Evolutionary conservation across 2,329 filamentous ascomycete species (phyloP).

Genomic region (Xylaria hypoxylon): DNA sequence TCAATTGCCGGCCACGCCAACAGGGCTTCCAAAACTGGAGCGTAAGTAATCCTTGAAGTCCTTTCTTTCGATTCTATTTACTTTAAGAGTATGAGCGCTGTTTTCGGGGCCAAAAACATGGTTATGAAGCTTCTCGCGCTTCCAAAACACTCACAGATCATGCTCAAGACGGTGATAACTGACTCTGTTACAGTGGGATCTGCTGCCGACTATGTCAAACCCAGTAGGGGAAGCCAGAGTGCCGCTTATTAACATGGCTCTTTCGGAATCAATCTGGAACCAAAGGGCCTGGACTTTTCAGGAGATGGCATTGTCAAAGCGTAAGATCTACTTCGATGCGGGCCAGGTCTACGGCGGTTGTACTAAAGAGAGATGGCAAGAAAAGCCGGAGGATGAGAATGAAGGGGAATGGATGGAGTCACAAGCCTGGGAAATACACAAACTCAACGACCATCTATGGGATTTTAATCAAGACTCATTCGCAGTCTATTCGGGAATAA

Average conservation of each 20-base stretch:
- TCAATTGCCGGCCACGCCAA: slow-evolving; percentile 14
- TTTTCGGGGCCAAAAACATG: background rate
- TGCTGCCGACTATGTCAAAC: slow-evolving; percentile 15
- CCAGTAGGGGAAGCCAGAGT: slow-evolving; percentile 14
- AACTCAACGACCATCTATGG: background rate
- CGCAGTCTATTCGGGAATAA: background rate
- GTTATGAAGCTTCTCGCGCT: background rate
- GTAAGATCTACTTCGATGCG: slow-evolving; percentile 10
- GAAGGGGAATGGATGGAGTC: slow-evolving; percentile 5
- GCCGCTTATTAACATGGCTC: slow-evolving; percentile 13
- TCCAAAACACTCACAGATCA: background rate
- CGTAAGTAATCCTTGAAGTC: slow-evolving; percentile 1
- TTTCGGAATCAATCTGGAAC: slow-evolving; percentile 18
- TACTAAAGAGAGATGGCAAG: slow-evolving; percentile 8
- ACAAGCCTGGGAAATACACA: background rate
- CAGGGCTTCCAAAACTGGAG: slow-evolving; percentile 6
- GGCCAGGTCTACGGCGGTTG: slow-evolving; percentile 20
- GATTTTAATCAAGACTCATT: slow-evolving; percentile 10
- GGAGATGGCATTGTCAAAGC: slow-evolving; percentile 13
- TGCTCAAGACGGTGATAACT: background rate
- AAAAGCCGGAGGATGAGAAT: slow-evolving; percentile 1
- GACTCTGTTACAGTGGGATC: slow-evolving; percentile 12
- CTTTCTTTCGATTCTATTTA: background rate
- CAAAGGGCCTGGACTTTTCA: slow-evolving; percentile 12
- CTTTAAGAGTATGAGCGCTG: background rate